phyloP scores from a whole-genome alignment of 305 asterid species.

The Plantago coronopus region DNA sequence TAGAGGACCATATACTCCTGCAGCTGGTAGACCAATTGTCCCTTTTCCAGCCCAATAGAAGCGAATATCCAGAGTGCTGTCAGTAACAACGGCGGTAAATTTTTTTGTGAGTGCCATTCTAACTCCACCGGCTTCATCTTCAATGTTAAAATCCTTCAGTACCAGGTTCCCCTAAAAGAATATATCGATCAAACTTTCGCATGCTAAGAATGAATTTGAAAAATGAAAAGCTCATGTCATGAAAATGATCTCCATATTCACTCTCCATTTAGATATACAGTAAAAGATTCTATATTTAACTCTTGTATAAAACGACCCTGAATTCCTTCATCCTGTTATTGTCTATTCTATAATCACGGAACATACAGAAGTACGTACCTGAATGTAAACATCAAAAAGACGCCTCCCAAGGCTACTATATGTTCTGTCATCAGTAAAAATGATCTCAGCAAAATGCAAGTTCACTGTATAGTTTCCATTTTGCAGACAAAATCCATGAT shows the following conservation, averaged over 20 bases:
- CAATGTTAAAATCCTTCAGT: constrained; percentile 55
- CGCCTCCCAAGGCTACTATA: constrained; percentile 44
- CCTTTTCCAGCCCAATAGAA: constrained; percentile 78
- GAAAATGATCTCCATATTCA: no score
- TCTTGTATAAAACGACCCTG: no score
- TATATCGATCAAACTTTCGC: not conserved
- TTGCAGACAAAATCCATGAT: constrained; percentile 36
- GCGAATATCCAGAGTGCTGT: constrained; percentile 48
- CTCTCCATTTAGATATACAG: no score
- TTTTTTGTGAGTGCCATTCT: constrained; percentile 26
- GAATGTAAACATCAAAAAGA: constrained; percentile 44
- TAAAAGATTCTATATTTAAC: no score
- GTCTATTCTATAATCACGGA: not conserved
- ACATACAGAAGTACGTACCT: constrained; percentile 25
- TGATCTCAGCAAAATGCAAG: constrained; percentile 47
- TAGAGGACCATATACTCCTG: constrained; percentile 71
- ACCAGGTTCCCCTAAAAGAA: constrained; percentile 41
- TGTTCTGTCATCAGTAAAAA: constrained; percentile 32
- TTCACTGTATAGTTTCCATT: constrained; percentile 41
- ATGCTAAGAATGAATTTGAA: no score
- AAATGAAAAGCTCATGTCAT: no score
- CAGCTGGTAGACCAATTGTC: constrained; percentile 39
- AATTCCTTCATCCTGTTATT: no score
- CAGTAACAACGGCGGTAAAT: constrained; percentile 39
- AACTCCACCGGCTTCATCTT: constrained; percentile 23